A percentile compares a stretch with the other conserved stretches of the same genome.
Evolutionary conservation across 768 basidiomycete genomes (phyloP).

Genomic region (Trametes elegans): DNA sequence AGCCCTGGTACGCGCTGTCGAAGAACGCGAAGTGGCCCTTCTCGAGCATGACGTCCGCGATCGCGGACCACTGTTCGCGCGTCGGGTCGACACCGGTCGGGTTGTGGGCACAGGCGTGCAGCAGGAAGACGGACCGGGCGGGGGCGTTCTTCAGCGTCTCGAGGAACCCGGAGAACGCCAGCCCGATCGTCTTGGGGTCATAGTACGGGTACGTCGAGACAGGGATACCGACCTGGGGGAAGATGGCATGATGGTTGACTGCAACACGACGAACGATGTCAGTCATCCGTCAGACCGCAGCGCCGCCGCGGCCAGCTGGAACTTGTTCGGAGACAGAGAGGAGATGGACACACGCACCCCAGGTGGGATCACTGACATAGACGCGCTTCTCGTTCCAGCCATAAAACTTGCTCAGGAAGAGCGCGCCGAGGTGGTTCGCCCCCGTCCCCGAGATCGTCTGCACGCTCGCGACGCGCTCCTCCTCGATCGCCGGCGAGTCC

Average conservation of each 20-base stretch:
- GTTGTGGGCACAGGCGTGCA: slow-evolving; percentile 96
- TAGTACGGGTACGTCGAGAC: slow-evolving; percentile 93
- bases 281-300: slow-evolving; percentile 5
- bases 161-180: slow-evolving; percentile 75
- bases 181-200: slow-evolving; percentile 82
- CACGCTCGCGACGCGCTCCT: slow-evolving; percentile 71
- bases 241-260: slow-evolving; percentile 91
- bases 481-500: slow-evolving; percentile 67
- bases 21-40: slow-evolving; percentile 89
- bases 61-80: slow-evolving; percentile 75
- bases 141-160: slow-evolving; percentile 61
- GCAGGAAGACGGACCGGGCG: slow-evolving; percentile 76
- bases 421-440: slow-evolving; percentile 88
- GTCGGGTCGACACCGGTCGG: slow-evolving; percentile 97
- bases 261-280: not conserved
- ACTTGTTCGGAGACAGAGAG: not conserved
- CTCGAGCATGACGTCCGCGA: slow-evolving; percentile 68
- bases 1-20: slow-evolving; percentile 97
- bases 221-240: slow-evolving; percentile 85
- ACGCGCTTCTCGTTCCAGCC: slow-evolving; percentile 54
- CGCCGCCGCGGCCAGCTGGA: not conserved
- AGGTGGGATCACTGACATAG: slow-evolving; percentile 91
- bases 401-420: slow-evolving; percentile 86
- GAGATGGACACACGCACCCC: slow-evolving; percentile 57
- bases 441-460: slow-evolving; percentile 97